Evolutionary conservation across 2,329 filamentous ascomycete species (phyloP).

Genomic region (Penicillium sp.): DNA sequence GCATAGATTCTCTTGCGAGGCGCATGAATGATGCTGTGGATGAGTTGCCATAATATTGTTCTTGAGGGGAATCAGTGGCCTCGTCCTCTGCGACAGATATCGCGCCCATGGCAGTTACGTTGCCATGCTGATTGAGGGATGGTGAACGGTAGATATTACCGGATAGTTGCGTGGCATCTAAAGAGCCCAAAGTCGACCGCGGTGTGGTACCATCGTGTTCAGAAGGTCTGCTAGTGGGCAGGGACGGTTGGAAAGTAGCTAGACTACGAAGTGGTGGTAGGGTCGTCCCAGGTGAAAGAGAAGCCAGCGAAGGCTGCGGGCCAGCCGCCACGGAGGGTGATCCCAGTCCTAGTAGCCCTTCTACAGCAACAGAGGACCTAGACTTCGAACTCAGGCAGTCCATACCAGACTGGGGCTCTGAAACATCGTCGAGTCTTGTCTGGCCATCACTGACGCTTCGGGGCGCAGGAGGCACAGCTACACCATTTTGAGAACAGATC

Average conservation of each 20-base stretch:
- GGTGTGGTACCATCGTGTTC: conserved; percentile 1
- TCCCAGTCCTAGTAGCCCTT: conserved; percentile 19
- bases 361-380: conserved; percentile 18
- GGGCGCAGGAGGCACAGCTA: conserved; percentile 15
- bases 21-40: conserved; percentile 43
- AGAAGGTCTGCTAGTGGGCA: too few relatives aligned
- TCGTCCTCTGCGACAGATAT: conserved; percentile 32
- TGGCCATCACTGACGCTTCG: neutral
- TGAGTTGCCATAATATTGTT: conserved; percentile 42
- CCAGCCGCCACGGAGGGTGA: conserved; percentile 2
- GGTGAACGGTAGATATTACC: conserved; percentile 12
- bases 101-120: conserved; percentile 42
- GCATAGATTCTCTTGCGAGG: conserved; percentile 34
- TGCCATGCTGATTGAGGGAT: conserved; percentile 18
- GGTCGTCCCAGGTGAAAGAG: neutral
- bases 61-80: conserved; percentile 14
- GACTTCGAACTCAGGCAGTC: conserved; percentile 12
- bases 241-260: neutral
- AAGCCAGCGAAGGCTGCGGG: neutral
- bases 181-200: neutral
- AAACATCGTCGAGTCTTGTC: neutral
- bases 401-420: neutral
- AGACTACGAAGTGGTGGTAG: neutral
- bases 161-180: conserved; percentile 1
- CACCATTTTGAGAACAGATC: conserved; percentile 20